These are phyloP conservation scores for Termitomyces sp. DNA, from an alignment of 768 basidiomycete species.

Conservation along the genomic window DNA sequence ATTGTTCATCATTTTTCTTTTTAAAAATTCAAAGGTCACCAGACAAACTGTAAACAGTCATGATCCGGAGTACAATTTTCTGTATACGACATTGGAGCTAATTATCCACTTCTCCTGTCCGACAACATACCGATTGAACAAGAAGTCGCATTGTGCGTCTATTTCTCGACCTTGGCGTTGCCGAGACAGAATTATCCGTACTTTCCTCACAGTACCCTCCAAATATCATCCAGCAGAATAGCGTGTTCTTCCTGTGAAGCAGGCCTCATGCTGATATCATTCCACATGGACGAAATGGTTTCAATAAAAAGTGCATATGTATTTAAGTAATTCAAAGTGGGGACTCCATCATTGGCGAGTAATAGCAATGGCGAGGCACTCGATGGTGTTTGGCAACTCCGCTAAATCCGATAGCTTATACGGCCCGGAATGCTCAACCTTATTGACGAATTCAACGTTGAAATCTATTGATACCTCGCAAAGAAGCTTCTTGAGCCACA, in stretches of 20 bases:
- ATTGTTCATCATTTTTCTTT: background rate
- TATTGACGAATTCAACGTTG: background rate
- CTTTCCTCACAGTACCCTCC: background rate
- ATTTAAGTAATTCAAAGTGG: background rate
- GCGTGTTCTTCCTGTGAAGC: background rate
- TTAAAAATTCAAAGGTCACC: background rate
- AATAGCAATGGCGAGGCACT: background rate
- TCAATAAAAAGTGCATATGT: background rate
- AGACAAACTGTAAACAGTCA: no score
- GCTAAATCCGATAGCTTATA: background rate
- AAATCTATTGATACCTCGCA: background rate
- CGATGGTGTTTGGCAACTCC: background rate
- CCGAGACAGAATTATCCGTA: background rate
- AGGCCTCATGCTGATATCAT: background rate
- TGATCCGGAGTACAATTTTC: background rate
- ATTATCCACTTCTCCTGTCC: background rate
- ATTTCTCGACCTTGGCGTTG: background rate
- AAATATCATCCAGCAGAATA: background rate
- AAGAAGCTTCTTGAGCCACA: background rate
- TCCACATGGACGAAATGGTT: no score
- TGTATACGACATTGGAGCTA: background rate
- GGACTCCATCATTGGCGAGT: no score
- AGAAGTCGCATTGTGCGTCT: background rate
- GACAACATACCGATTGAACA: background rate
- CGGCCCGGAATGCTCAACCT: background rate